These are phyloP conservation scores for Gonapodya sp. DNA, from an alignment of 192 early-diverging fungal species.

Conservation along the genomic window DNA sequence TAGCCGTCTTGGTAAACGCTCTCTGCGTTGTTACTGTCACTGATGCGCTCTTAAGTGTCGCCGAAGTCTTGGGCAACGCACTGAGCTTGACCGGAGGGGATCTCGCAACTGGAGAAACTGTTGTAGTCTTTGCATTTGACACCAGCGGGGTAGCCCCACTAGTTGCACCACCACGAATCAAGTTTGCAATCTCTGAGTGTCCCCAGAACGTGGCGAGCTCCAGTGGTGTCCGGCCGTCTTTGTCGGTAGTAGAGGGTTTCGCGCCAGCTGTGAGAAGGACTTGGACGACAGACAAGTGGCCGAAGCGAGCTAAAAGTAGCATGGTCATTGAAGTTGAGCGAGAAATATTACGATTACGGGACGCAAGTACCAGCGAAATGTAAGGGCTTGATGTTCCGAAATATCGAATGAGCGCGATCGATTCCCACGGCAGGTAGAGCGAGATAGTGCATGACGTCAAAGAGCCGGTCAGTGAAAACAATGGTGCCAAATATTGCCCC, in stretches of 20 bases:
- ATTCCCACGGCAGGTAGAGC: too few species aligned
- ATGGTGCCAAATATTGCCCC: too few species aligned
- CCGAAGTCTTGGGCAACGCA: too few species aligned
- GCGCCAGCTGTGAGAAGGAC: not conserved
- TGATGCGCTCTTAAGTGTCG: not conserved
- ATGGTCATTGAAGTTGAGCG: too few species aligned
- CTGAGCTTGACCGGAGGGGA: not conserved
- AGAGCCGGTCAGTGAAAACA: too few species aligned
- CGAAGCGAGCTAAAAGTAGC: conserved; percentile 4
- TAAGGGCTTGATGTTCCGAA: too few species aligned
- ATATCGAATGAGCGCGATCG: too few species aligned
- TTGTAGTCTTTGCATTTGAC: too few species aligned
- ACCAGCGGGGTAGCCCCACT: not conserved
- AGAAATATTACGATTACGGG: too few species aligned
- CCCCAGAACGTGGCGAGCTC: conserved; percentile 8
- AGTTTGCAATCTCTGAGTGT: not conserved
- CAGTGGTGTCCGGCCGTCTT: conserved; percentile 6
- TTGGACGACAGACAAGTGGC: not conserved
- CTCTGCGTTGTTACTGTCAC: not conserved
- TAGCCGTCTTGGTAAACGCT: not conserved
- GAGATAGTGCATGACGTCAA: too few species aligned
- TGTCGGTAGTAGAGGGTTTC: not conserved
- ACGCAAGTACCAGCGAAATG: too few species aligned
- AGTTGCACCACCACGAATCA: not conserved
- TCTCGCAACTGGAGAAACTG: too few species aligned